Conservation (phyloP, 2,329 filamentous ascomycete genomes). For the Botrytis pseudocinerea region DNA sequence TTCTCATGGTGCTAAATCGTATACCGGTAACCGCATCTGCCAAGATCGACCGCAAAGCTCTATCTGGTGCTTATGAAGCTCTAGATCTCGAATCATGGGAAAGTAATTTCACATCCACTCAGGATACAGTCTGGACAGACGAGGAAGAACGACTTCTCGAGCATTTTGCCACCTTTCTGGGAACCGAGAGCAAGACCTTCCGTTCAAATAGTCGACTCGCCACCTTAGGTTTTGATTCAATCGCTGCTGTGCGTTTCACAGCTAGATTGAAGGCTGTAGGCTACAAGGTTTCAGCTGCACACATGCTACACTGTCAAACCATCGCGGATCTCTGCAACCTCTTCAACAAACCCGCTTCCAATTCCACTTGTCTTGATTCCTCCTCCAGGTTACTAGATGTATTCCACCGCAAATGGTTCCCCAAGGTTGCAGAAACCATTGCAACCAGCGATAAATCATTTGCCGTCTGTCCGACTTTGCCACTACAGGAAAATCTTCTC, state of each 20-base stretch:
- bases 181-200: not conserved
- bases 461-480: not conserved
- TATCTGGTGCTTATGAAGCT: slow-evolving; percentile 3
- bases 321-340: slow-evolving; percentile 10
- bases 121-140: slow-evolving; percentile 1
- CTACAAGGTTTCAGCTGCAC: slow-evolving; percentile 13
- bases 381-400: not conserved
- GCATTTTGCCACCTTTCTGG: not conserved
- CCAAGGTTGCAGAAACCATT: not conserved
- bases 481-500: slow-evolving; percentile 35
- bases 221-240: slow-evolving; percentile 13
- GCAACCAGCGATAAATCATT: not conserved
- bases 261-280: slow-evolving; percentile 2
- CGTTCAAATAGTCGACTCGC: slow-evolving; percentile 6
- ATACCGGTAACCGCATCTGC: slow-evolving; percentile 27
- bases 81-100: slow-evolving; percentile 2
- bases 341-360: not conserved
- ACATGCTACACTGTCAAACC: not conserved
- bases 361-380: slow-evolving; percentile 5
- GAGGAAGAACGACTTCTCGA: slow-evolving; percentile 6
- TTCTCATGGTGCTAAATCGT: slow-evolving; percentile 23
- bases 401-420: slow-evolving; percentile 3
- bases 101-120: slow-evolving; percentile 1
- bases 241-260: slow-evolving; percentile 12
- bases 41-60: slow-evolving; percentile 28